Base-by-base conservation (phyloP, 2,329 filamentous ascomycete genomes). In the Aspergillus uvarum region DNA sequence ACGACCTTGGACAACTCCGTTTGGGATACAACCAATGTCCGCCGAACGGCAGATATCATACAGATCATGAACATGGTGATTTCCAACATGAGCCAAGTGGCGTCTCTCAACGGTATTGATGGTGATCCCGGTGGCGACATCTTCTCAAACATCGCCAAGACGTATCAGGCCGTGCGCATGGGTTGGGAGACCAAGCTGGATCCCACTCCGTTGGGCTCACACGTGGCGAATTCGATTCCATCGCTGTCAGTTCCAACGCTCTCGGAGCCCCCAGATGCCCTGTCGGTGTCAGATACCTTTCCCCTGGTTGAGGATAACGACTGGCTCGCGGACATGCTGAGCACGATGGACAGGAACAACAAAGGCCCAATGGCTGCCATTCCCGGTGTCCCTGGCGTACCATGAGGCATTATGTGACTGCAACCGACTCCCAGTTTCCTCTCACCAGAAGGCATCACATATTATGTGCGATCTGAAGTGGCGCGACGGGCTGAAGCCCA, bases 301-400 rank as follows among this genome's bases (percentile, higher is more conserved):
- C 51, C 56, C 4, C 19, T 38, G 50, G 29, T 54, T 6, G 51
- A 19, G 2, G 51, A 59, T 12, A 54, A 59, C 42, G 51, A 59
- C 22, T 59, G 57, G 57, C 16, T 59, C 22, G 42, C 57, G 10
- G 51, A 59, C 24, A 52, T 56, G 58, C 47, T 59, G 16, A 59
- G 38, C 16, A 49, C 57, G 4, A 26, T 51, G 51, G 21, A 44
- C 21, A n/a, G 12, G 1, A 24, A 8, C 6, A 35, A 52, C 12
- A 44, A 29, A 22, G 51, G 32, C 16, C 16, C 16, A 42, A 42
- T 14, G 16, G 12, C 38, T 16, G 16, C 38, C 5, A 42, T 42
- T 7, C 16, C 38, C 16, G 38, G 38, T 5, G 38, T 42, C 16
- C 38, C 38, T 6, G 38, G 16, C 16, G 38, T 42, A 42, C 38